These are phyloP conservation scores for Colletotrichum simmondsii DNA, from an alignment of 2,329 filamentous ascomycete species.

Conservation along the genomic window DNA sequence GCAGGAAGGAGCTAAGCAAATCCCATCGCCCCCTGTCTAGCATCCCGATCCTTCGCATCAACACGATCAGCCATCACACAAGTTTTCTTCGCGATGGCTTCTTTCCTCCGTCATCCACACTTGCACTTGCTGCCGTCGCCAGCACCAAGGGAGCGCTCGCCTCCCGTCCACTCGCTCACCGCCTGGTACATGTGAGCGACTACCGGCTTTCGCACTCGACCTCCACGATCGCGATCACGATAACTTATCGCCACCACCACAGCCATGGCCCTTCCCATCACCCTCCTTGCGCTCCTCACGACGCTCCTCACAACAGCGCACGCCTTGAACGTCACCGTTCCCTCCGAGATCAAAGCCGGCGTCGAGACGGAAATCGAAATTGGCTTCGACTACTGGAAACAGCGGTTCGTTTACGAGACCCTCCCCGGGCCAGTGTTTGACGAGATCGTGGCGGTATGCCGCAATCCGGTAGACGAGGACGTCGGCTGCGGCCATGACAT, in stretches of 20 bases:
- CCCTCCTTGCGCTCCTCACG: background rate
- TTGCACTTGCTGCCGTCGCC: background rate
- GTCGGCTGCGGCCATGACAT: conserved; percentile 8
- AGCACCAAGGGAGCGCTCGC: background rate
- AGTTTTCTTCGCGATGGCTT: background rate
- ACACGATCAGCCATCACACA: background rate
- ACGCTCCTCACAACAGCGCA: background rate
- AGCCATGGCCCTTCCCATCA: background rate
- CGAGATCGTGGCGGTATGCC: conserved; percentile 8
- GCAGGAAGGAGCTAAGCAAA: conserved; percentile 7
- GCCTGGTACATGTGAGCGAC: background rate
- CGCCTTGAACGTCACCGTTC: conserved; percentile 12
- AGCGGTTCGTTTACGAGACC: conserved; percentile 21
- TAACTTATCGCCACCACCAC: background rate
- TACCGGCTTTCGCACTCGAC: no score
- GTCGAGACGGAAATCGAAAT: conserved; percentile 21
- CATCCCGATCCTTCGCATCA: background rate
- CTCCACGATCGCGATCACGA: background rate
- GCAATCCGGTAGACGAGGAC: conserved; percentile 4
- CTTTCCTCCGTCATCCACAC: background rate
- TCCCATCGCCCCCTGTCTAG: background rate
- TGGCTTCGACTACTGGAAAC: conserved; percentile 20
- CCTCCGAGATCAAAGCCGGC: background rate
- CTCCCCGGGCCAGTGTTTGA: background rate
- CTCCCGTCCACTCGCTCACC: background rate